These are phyloP conservation scores for Penicillium sp. DNA, from an alignment of 2,329 filamentous ascomycete species.

Conservation along the genomic window DNA sequence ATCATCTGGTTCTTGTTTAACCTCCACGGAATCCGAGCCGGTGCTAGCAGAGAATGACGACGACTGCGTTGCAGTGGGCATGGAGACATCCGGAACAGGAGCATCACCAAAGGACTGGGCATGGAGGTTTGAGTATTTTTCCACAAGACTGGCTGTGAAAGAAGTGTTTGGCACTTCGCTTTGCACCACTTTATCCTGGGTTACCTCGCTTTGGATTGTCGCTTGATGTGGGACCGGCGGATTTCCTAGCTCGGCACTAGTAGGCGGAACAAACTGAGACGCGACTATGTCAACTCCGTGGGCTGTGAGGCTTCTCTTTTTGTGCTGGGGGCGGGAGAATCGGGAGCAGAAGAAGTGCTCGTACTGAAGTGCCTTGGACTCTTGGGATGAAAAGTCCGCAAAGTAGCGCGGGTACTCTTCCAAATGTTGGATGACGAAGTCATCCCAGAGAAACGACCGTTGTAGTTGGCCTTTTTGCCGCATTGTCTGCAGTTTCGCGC, in stretches of 20 bases:
- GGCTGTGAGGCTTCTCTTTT: conserved; percentile 39
- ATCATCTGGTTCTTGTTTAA: background rate
- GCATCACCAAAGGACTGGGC: conserved; percentile 22
- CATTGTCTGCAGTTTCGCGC: conserved; percentile 37
- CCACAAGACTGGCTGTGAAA: conserved; percentile 30
- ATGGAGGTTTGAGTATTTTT: conserved; percentile 26
- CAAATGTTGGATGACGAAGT: conserved; percentile 46
- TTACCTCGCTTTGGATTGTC: background rate
- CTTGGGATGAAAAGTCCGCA: conserved; percentile 24
- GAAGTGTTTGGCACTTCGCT: conserved; percentile 15
- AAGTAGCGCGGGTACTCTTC: conserved; percentile 40
- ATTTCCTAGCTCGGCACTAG: background rate
- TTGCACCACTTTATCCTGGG: background rate
- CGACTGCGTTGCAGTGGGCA: background rate
- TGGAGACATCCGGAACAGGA: conserved; percentile 1
- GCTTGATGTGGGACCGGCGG: background rate
- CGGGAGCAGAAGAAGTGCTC: conserved; percentile 40
- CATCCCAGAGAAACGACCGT: conserved; percentile 47
- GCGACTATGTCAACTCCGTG: conserved; percentile 33
- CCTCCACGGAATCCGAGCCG: background rate
- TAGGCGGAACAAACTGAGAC: conserved; percentile 21
- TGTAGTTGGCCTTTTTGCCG: conserved; percentile 31
- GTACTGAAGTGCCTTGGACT: conserved; percentile 35
- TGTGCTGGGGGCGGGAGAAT: conserved; percentile 35
- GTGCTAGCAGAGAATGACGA: background rate